Percentiles rank a stretch among this genome's conserved stretches.
Evolutionary conservation across 129 eudicot species (phyloP).

Genomic region (Chrysanthemum makinoi): DNA sequence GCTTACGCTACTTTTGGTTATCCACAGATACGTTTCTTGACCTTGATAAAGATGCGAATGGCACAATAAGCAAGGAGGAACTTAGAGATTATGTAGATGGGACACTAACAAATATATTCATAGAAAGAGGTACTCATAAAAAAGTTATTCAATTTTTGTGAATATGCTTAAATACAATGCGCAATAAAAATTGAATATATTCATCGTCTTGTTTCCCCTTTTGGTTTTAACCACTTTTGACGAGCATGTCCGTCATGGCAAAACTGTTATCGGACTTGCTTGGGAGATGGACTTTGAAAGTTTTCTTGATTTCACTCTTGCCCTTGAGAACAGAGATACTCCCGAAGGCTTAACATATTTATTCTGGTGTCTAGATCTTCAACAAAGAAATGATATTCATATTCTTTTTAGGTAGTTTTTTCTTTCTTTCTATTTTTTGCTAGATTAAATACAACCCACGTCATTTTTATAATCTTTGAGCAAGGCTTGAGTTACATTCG

Average conservation of each 20-base stretch:
- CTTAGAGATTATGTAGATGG: slow-evolving; percentile 89
- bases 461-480: too few species aligned
- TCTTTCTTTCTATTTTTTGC: background rate
- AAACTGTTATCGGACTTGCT: slow-evolving; percentile 65
- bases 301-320: slow-evolving; percentile 83
- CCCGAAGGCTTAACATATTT: slow-evolving; percentile 85
- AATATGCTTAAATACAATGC: too few species aligned
- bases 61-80: slow-evolving; percentile 83
- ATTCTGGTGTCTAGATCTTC: slow-evolving; percentile 82
- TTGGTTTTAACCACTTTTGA: slow-evolving; percentile 46
- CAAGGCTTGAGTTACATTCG: background rate
- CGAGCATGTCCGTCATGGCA: slow-evolving; percentile 92
- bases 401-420: slow-evolving; percentile 66
- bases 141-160: background rate
- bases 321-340: slow-evolving; percentile 87
- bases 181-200: background rate
- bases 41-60: slow-evolving; percentile 91
- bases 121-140: slow-evolving; percentile 68
- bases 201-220: background rate
- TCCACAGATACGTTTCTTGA: slow-evolving; percentile 78
- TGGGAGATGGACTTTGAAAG: slow-evolving; percentile 96
- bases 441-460: too few species aligned
- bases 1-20: slow-evolving; percentile 8
- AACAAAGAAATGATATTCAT: slow-evolving; percentile 84
- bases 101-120: slow-evolving; percentile 77